Evolutionary conservation across 495 filamentous ascomycete species (phyloP), one percentile per base, ranked within the genome.

Genomic region (Aspergillus olivimuriae): DNA sequence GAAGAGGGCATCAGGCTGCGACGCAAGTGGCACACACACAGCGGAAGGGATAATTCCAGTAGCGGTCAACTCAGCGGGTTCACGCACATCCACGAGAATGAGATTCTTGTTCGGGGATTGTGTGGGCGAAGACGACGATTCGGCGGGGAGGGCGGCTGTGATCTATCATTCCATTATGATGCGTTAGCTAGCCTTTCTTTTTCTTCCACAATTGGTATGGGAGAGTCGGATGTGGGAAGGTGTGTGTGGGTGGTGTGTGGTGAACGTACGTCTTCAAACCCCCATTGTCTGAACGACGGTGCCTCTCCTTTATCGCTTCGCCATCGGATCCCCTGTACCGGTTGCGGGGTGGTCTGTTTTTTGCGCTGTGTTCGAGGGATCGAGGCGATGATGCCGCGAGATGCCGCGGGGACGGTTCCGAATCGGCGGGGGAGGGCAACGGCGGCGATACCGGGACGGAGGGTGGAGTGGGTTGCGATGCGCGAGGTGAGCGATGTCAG

Each of bases 41-140:
- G 88, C 84, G 17, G 73, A 72, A 1, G 92, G 91, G 62, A 98
- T 95, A 17, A 74, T 73, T 26, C 89, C 89, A 0, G 80, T 80
- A 4, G 63, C 48, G 23, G 47, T 39, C 24, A 89, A 77, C 65
- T 98, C 92, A 50, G 66, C 51, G 34, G 90, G 88, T 66, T 96
- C 91, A 62, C 92, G 91, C 51, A 87, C 78, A 70, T 98, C 89
- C 51, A 75, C 57, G 17, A 75, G 59, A 52, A 70, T 65, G 20
- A 61, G 44, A 33, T 53, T 50, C 8, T 47, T 61, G 37, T 63
- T 55, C 26, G 51, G 47, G 1, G 51, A 52, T 34, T 54, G 57
- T 24, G 55, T 52, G 21, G 48, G 40, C 7, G 52, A 41, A 24
- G 34, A 8, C n/a, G 61, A 19, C 15, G 44, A 20, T 16, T 41